Percentiles rank a stretch among this genome's conserved stretches.
phyloP scores from a whole-genome alignment of 1,284 basidiomycete genomes.

The Meira miltonrushii region DNA sequence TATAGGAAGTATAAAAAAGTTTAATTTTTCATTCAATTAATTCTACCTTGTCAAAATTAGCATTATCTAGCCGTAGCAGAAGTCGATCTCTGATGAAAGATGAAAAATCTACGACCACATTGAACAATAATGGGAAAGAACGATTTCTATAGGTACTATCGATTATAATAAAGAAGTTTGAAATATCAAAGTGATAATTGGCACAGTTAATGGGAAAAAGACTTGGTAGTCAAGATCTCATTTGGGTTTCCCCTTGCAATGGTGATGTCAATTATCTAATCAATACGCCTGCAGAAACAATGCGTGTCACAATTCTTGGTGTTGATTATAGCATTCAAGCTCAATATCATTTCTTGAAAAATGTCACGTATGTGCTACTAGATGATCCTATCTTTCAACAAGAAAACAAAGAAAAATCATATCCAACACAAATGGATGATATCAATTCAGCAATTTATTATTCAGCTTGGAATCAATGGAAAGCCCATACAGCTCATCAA shows the following conservation, averaged over 20 bases:
- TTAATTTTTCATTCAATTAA: background rate
- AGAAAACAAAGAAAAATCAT: background rate
- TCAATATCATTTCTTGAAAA: background rate
- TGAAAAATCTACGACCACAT: too few species aligned
- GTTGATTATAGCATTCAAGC: background rate
- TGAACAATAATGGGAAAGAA: background rate
- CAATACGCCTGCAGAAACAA: background rate
- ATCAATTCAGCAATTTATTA: background rate
- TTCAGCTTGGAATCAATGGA: conserved; percentile 1
- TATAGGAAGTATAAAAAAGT: background rate
- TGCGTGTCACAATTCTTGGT: background rate
- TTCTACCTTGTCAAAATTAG: background rate
- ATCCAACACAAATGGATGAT: background rate
- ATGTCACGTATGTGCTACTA: conserved; percentile 1
- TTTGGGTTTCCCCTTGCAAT: background rate
- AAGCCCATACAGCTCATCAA: background rate
- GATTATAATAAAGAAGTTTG: conserved; percentile 3
- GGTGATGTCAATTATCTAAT: background rate
- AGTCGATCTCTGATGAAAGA: too few species aligned
- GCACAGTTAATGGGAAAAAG: conserved; percentile 1
- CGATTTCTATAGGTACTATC: background rate
- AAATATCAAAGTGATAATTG: conserved; percentile 1
- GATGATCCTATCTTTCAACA: background rate
- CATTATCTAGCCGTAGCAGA: too few species aligned
- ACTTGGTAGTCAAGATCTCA: background rate